Percentiles rank a stretch among this genome's conserved stretches.
phyloP scores from a whole-genome alignment of 2,329 filamentous ascomycete species.

The Myriosclerotinia curreyana region DNA sequence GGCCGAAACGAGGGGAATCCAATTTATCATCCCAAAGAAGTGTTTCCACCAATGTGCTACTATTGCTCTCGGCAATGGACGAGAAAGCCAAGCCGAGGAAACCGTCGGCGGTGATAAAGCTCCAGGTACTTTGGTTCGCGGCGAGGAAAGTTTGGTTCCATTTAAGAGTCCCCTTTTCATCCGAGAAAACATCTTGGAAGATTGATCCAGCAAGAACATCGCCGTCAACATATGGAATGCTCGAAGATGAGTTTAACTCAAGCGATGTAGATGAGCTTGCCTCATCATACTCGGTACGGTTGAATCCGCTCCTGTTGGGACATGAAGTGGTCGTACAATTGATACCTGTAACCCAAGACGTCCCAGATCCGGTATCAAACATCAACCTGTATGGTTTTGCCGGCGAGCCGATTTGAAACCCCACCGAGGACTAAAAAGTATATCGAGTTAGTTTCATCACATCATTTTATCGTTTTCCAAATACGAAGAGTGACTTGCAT shows the following conservation, averaged over 20 bases:
- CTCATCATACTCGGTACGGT: conserved; percentile 2
- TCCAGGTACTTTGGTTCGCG: background rate
- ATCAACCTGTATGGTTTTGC: background rate
- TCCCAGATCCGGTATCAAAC: conserved; percentile 18
- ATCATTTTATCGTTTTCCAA: background rate
- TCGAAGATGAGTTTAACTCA: background rate
- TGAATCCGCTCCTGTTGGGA: background rate
- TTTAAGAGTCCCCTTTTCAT: background rate
- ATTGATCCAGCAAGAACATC: background rate
- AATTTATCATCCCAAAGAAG: conserved; percentile 11
- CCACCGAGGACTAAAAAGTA: conserved; percentile 1
- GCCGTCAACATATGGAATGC: background rate
- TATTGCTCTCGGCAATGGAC: background rate
- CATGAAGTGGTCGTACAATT: conserved; percentile 7
- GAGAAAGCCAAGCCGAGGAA: conserved; percentile 16
- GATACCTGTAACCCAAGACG: background rate
- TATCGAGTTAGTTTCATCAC: background rate
- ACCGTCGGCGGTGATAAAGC: background rate
- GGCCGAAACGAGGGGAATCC: conserved; percentile 3
- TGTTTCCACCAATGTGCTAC: conserved; percentile 7
- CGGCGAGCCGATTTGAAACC: conserved; percentile 11
- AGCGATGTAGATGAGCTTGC: background rate
- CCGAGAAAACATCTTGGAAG: conserved; percentile 11
- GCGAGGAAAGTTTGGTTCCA: conserved; percentile 21
- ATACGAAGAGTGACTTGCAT: background rate